These are phyloP conservation scores for Hygrophila difformis DNA, from an alignment of 257 asterid species.

Conservation along the genomic window DNA sequence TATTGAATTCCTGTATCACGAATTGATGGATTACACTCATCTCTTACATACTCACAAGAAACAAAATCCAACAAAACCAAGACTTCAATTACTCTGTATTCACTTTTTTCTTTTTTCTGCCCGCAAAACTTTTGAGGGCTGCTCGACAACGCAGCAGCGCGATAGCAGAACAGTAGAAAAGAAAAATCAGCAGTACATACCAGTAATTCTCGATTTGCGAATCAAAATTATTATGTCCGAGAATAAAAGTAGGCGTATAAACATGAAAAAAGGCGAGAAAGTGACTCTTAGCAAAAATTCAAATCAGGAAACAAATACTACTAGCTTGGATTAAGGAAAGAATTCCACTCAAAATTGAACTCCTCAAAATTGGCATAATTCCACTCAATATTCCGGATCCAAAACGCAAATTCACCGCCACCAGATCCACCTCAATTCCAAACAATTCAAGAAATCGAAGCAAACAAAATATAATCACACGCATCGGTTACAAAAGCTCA, in stretches of 20 bases:
- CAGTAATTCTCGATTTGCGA: constrained; percentile 4
- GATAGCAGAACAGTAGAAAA: no score
- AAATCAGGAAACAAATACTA: neutral
- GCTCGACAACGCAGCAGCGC: neutral
- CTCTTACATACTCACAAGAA: no score
- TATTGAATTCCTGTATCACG: constrained; percentile 2
- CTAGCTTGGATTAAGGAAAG: no score
- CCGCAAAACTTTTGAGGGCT: neutral
- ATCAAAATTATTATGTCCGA: constrained; percentile 31
- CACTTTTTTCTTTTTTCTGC: no score
- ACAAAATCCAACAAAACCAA: no score
- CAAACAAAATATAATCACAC: neutral
- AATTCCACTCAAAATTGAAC: no score
- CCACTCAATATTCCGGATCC: neutral
- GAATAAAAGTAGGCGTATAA: constrained; percentile 13
- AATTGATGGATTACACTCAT: neutral
- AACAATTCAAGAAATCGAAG: neutral
- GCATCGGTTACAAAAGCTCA: neutral
- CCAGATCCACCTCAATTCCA: constrained; percentile 9
- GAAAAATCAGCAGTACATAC: neutral
- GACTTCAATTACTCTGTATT: no score
- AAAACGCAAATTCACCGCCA: constrained; percentile 1
- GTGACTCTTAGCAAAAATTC: neutral
- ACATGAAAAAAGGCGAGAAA: constrained; percentile 12
- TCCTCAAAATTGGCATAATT: neutral